Evolutionary conservation across 2,329 filamentous ascomycete genomes (phyloP).

Genomic region (Pseudogymnoascus sp.): DNA sequence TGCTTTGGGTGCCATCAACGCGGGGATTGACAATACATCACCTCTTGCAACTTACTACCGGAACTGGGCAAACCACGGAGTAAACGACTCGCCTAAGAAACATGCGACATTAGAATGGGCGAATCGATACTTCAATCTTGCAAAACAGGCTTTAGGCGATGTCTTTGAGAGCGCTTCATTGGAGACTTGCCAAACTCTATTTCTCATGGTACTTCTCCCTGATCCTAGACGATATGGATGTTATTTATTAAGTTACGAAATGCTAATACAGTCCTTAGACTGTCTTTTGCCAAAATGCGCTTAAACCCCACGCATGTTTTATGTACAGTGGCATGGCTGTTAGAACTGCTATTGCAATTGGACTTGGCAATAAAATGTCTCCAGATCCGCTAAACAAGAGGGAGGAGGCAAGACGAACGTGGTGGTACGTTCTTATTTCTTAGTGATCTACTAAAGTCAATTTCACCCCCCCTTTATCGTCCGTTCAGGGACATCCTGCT

Average conservation of each 20-base stretch:
- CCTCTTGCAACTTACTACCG: background rate
- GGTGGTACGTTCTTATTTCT: too few relatives aligned
- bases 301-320: conserved; percentile 30
- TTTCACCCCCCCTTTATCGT: too few relatives aligned
- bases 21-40: conserved; percentile 13
- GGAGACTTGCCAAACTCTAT: conserved; percentile 24
- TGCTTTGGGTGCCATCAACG: conserved; percentile 26
- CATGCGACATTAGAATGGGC: conserved; percentile 16
- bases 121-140: conserved; percentile 24
- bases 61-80: background rate
- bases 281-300: conserved; percentile 29
- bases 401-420: too few relatives aligned
- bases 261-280: conserved; percentile 12
- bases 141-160: conserved; percentile 25
- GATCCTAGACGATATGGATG: too few relatives aligned
- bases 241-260: too few relatives aligned
- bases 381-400: background rate
- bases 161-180: conserved; percentile 26
- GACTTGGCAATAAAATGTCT: conserved; percentile 21
- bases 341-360: conserved; percentile 29
- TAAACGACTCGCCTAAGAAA: background rate
- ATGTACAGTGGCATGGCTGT: conserved; percentile 32
- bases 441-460: too few relatives aligned
- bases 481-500: too few relatives aligned
- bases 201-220: conserved; percentile 19